Evolutionary conservation across 2,329 filamentous ascomycete species (phyloP).

Genomic region (Diaporthe eres): DNA sequence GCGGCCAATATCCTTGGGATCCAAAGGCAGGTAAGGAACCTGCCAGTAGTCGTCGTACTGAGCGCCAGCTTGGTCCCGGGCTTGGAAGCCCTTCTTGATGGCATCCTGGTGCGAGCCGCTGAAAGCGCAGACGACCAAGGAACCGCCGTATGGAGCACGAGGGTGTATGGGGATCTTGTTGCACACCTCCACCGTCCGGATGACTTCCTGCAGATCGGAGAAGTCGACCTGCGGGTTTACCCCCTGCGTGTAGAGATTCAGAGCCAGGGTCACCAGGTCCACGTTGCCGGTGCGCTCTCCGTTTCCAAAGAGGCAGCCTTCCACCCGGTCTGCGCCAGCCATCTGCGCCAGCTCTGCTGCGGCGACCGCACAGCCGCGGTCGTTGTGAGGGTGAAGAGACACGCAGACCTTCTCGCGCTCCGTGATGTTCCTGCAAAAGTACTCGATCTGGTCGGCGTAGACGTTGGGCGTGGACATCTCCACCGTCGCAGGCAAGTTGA

Average conservation of each 20-base stretch:
- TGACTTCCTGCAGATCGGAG: slow-evolving; percentile 87
- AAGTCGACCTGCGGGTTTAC: slow-evolving; percentile 90
- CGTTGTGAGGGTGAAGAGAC: slow-evolving; percentile 94
- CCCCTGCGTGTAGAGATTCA: slow-evolving; percentile 97
- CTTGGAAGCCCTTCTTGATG: slow-evolving; percentile 91
- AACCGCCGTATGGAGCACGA: slow-evolving; percentile 90
- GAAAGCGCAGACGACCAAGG: slow-evolving; percentile 93
- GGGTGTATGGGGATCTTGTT: slow-evolving; percentile 96
- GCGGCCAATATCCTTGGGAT: slow-evolving; percentile 92
- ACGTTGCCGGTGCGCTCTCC: slow-evolving; percentile 97
- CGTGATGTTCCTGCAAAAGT: slow-evolving; percentile 88
- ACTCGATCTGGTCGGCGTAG: slow-evolving; percentile 96
- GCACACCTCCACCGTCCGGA: slow-evolving; percentile 90
- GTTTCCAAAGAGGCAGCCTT: slow-evolving; percentile 94
- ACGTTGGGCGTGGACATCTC: slow-evolving; percentile 96
- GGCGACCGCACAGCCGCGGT: slow-evolving; percentile 89
- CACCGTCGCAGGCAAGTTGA: slow-evolving; percentile 96
- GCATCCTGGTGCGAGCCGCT: slow-evolving; percentile 95
- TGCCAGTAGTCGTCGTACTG: slow-evolving; percentile 80
- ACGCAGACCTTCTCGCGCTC: slow-evolving; percentile 91
- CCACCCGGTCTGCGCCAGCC: slow-evolving; percentile 94
- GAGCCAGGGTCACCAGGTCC: slow-evolving; percentile 89
- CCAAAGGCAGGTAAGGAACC: slow-evolving; percentile 92
- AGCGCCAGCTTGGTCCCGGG: slow-evolving; percentile 73
- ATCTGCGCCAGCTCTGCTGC: slow-evolving; percentile 95